phyloP scores from a whole-genome alignment of 2,329 filamentous ascomycete species.

The Pseudogymnoascus sp. region DNA sequence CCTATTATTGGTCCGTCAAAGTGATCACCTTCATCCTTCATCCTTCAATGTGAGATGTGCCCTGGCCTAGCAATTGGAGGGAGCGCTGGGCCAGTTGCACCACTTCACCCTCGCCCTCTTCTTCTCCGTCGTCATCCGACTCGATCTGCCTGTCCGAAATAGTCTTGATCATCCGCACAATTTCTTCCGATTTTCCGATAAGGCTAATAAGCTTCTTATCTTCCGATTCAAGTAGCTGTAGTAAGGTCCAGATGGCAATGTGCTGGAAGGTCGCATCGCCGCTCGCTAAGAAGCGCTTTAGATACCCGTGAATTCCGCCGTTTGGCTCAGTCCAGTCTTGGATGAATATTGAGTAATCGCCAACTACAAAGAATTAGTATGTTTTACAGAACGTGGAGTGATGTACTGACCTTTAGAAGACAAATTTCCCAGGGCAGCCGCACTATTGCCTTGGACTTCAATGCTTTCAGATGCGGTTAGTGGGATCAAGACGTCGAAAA shows the following conservation, averaged over 20 bases:
- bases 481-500: conserved; percentile 94
- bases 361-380: conserved; percentile 55
- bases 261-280: conserved; percentile 98
- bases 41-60: conserved; percentile 68
- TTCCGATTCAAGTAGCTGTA: conserved; percentile 92
- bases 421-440: conserved; percentile 87
- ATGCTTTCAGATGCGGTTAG: conserved; percentile 93
- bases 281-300: conserved; percentile 85
- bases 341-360: conserved; percentile 93
- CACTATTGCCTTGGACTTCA: conserved; percentile 96
- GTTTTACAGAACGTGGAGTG: background rate
- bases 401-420: conserved; percentile 77
- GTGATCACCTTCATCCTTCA: conserved; percentile 51
- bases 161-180: conserved; percentile 82
- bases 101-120: conserved; percentile 89
- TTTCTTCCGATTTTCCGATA: conserved; percentile 83
- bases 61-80: conserved; percentile 75
- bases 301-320: conserved; percentile 91
- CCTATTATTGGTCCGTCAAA: conserved; percentile 1
- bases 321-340: conserved; percentile 88
- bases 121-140: conserved; percentile 75
- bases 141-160: conserved; percentile 88
- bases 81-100: conserved; percentile 85
- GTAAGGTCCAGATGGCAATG: conserved; percentile 95
- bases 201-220: conserved; percentile 81